These are phyloP conservation scores for Fagopyrum esculentum DNA, from an alignment of 148 eudicot species.

Conservation along the genomic window DNA sequence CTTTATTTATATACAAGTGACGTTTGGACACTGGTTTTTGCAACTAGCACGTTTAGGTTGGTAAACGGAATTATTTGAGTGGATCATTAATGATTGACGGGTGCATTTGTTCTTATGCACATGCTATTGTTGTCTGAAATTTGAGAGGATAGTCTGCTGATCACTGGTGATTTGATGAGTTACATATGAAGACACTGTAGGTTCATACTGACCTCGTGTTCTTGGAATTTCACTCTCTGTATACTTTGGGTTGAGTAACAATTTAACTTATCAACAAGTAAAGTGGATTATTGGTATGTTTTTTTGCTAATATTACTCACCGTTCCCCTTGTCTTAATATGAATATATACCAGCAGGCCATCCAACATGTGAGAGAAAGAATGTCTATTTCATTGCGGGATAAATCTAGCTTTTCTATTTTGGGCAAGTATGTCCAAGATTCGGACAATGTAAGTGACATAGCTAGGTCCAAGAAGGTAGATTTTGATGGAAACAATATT, in stretches of 20 bases:
- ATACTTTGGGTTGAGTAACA: not conserved
- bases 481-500: slow-evolving; percentile 14
- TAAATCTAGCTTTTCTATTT: slow-evolving; percentile 45
- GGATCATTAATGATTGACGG: not conserved
- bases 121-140: slow-evolving; percentile 5
- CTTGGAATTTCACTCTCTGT: not conserved
- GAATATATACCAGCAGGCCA: slow-evolving; percentile 36
- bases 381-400: slow-evolving; percentile 65
- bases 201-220: not conserved
- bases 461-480: slow-evolving; percentile 16
- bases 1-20: not conserved
- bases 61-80: not conserved
- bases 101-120: not conserved
- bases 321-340: not conserved
- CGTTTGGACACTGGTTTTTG: not conserved
- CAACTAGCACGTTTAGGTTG: not conserved
- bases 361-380: slow-evolving; percentile 35
- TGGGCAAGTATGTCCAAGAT: slow-evolving; percentile 50
- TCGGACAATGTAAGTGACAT: slow-evolving; percentile 18
- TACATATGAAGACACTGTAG: not conserved
- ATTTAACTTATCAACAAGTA: not conserved
- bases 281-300: not conserved
- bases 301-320: not conserved
- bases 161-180: not conserved
- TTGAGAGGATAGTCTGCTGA: not conserved